Base-by-base conservation (phyloP, 805 yeast genomes). In the Yarrowia osloensis region DNA sequence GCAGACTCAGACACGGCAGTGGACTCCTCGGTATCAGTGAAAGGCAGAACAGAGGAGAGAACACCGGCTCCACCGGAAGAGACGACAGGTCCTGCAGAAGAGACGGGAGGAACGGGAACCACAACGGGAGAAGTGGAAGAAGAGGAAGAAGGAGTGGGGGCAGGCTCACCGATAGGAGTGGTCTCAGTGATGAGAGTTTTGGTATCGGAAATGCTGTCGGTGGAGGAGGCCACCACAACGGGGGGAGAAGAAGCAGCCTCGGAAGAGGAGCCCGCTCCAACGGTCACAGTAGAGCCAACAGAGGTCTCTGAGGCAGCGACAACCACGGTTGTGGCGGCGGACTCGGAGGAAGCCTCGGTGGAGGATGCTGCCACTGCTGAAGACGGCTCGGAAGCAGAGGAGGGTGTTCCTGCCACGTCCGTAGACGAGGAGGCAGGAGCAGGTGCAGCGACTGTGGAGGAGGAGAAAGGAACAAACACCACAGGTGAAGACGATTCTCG, bases 51-150 rank as follows among this genome's bases (percentile, higher is more conserved):
- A 15, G 52, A 31, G 12, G 67, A 33, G 12, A 54, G 44, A 17
- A 54, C 33, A 13, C 70, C 46, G 28, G 61, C 68, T n/a, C 40
- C 61, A 9, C 67, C 26, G 6, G 55, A 24, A 21, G 70, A 65
- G 39, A n/a, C 44, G 19, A 22, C 55, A 31, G 42, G 24, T 4
- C 35, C 47, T 11, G 4, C 49, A 11, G 63, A 40, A 40, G 63
- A 28, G 5, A 29, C 37, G 12, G 39, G 63, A 37, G 46, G 46
- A 15, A 8, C 42, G 12, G 42, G 42, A 17, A 11, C 31, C 49
- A 39, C 49, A 7, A n/a, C 24, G n/a, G 62, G 33, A 24, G 62
- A n/a, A 19, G 62, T 11, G 17, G 54, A n/a, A 28, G 52, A 26
- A 4, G 52, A 49, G 21, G 57, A 21, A 12, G 39, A 13, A 31